Base-by-base conservation (phyloP, 2,329 filamentous ascomycete genomes). In the Escovopsis sp. region DNA sequence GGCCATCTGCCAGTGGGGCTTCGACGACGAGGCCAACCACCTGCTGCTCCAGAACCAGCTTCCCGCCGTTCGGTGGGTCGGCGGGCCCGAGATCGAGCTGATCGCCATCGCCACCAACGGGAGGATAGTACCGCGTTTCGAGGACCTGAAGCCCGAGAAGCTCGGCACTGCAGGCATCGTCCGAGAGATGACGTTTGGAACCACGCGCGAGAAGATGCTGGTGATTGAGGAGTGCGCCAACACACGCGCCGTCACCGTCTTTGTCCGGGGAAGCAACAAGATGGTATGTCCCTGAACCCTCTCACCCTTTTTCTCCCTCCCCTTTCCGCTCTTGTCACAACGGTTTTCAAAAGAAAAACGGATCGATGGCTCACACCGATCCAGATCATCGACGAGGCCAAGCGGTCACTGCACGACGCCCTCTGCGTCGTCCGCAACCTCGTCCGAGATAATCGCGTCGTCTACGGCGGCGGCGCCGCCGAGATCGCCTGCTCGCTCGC, bases 171-270 rank as follows among this genome's bases (percentile, higher is more conserved):
- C 90, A 16, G 90, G 90, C 40, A 62, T 93, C 33, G 90, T 98
- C 39, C 73, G 86, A 45, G 87, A 98, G 61, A 86, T 98, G 80
- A 81, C 76, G 19, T 98, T 98, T 52, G 90, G 90, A 50, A 98
- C 90, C 2, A 98, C 90, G 30, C 75, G 90, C 53, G 90, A 98
- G 63, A 96, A 98, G 75, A 98, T 98, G 90, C 69, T 98, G 49
- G 84, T 98, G 38, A 98, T 98, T 49, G 92, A 98, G 64, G 90
- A 98, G 63, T 98, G 90, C 55, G 90, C 92, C 52, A 98, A 98
- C 66, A 94, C 85, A 39, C 72, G 90, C 50, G 90, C 90, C 31
- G 92, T 98, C 41, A 98, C 90, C 3, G 77, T 93, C 37, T 98
- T 98, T 58, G 83, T 98, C 41, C 73, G 90, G 52, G 90, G 90